Evolutionary conservation across 352 stramenopile genomes (phyloP), one percentile per base, ranked within the genome.

Genomic region (Blastocystis sp.): DNA sequence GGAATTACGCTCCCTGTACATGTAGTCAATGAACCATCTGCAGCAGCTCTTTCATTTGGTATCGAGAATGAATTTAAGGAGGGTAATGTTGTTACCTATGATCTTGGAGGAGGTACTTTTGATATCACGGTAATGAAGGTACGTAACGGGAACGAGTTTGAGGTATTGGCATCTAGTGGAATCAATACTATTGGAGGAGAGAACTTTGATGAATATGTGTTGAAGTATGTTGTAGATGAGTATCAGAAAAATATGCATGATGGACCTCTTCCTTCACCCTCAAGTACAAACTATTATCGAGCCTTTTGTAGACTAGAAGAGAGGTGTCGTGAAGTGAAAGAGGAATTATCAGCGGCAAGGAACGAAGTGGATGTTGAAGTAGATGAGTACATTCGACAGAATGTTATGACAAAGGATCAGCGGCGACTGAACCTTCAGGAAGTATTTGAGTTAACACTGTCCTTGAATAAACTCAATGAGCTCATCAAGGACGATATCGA

Each of bases 1-100:
- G 52, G 42, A 19, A 42, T 83, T 29, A 14, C 16, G 24, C 49
- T 21, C 7, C 32, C 57, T 12, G 54, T 83, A 19, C 4, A 19
- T n/a, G n/a, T 77, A 42, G 4, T 57, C n/a, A 98, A 96, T 90
- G 96, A 99, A 90, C 96, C 96, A 46, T 94, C 97, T 35, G 95
- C 96, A 56, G 96, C 96, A 59, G 96, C 95, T 67, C 97, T 98
- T 89, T 95, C 96, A 19, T 99, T 98, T 90, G 96, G 96, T 49
- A 91, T 99, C 32, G 95, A 98, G 89, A 95, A 98, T 90, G 90
- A 97, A 92, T 35, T 89, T 27, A 91, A 93, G 35, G 92, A 95
- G 42, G 96, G 97, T 88, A 92, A 65, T 65, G 37, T 65, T 61
- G n/a, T 65, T 1, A 59, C 66, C 7, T 63, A 65, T 46, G 71